These are phyloP conservation scores for Sanguinoderma infundibulare DNA, from an alignment of 1,284 basidiomycete species.

Conservation along the genomic window DNA sequence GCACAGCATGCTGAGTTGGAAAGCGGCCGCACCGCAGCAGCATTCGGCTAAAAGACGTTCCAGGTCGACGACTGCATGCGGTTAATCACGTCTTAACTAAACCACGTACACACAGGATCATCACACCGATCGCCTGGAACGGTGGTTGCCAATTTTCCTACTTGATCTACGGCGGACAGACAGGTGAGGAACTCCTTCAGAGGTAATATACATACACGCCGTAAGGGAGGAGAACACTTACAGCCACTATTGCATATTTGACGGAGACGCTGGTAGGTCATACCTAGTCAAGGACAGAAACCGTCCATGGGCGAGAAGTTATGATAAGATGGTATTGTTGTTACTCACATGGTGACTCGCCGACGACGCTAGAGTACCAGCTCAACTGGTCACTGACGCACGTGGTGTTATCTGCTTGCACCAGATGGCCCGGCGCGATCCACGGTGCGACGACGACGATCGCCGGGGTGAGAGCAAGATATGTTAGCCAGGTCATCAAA, in stretches of 20 bases:
- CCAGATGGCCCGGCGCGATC: neutral
- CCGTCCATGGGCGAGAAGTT: neutral
- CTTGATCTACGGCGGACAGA: slow-evolving; percentile 13
- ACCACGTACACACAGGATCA: slow-evolving; percentile 22
- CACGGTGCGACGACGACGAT: neutral
- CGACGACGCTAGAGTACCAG: slow-evolving; percentile 13
- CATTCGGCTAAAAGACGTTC: slow-evolving; percentile 11
- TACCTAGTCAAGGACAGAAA: slow-evolving; percentile 4
- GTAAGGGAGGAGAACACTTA: too few relatives aligned
- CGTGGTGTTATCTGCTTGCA: slow-evolving; percentile 15
- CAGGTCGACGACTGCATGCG: too few relatives aligned
- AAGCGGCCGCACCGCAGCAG: slow-evolving; percentile 24
- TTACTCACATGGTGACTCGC: slow-evolving; percentile 13
- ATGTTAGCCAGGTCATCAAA: too few relatives aligned
- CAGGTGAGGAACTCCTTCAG: neutral
- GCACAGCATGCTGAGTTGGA: slow-evolving; percentile 26
- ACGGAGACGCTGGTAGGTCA: slow-evolving; percentile 11
- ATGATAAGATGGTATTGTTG: too few relatives aligned
- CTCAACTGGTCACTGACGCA: slow-evolving; percentile 10
- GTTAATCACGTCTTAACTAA: neutral
- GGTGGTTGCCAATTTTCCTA: slow-evolving; percentile 11
- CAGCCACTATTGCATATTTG: slow-evolving; percentile 14
- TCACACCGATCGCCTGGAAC: slow-evolving; percentile 24
- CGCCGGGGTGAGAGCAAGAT: slow-evolving; percentile 40
- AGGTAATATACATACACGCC: neutral